Base-by-base conservation (phyloP, 2,329 filamentous ascomycete genomes). In the Nigrospora sphaerica region DNA sequence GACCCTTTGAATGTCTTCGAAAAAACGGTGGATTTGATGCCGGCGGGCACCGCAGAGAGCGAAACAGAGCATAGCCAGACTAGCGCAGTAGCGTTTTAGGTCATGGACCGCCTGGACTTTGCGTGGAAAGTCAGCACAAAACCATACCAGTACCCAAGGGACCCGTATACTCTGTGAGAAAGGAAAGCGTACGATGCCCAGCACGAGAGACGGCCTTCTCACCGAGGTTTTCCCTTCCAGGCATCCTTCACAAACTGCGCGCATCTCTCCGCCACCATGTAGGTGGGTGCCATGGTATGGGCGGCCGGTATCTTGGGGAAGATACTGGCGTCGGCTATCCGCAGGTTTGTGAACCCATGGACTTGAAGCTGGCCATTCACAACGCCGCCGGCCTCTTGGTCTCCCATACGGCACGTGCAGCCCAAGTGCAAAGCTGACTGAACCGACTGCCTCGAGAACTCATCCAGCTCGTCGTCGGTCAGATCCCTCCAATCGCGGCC, bases 211-310 rank as follows among this genome's bases (percentile, higher is more conserved):
- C 34, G 34, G 14, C 34, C 6, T 14, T n/a, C 34, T 36, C 12
- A 36, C 6, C 12, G 34, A 14, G 13, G 7, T 14, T 36, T 28
- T 9, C 6, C 4, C 32, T 31, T 16, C 50, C 50, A 51, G 4
- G 47, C 35, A 14, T 19, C 44, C 23, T 48, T 49, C 0, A 52
- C 42, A 5, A 54, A 45, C 35, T 52, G 47, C 6, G 49, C 49
- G 28, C 52, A 54, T 19, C 49, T 32, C 56, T 75, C 74, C 16
- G 60, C 72, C 44, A 73, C 57, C 67, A 70, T 71, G 49, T 74
- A 75, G 3, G 73, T 69, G 3, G 66, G 63, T 42, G 70, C 71
- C 54, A 74, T 70, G 23, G 72, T 72, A 4, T 71, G 62, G n/a
- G 46, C 66, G 67, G 53, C 70, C 63, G 18, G 68, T 62, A 57